Evolutionary conservation across 2,329 filamentous ascomycete genomes (phyloP).

Genomic region (Aspergillus sp.): DNA sequence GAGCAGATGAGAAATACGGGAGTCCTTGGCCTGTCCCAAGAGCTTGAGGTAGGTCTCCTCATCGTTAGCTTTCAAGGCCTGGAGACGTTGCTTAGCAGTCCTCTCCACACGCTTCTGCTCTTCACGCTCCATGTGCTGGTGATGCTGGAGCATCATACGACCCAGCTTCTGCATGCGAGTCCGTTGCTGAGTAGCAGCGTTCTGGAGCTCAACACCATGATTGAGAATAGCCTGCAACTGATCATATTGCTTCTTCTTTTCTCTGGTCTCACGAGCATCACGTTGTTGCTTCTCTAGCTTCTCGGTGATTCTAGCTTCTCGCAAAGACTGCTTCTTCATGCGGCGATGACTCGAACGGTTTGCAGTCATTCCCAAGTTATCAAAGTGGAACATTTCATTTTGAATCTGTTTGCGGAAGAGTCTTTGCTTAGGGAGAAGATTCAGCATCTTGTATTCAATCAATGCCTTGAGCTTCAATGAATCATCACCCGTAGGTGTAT

Average conservation of each 20-base stretch:
- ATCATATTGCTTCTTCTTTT: constrained; percentile 95
- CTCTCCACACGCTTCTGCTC: constrained; percentile 97
- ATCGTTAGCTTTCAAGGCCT: constrained; percentile 97
- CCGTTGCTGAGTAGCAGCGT: constrained; percentile 61
- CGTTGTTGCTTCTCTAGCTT: constrained; percentile 99
- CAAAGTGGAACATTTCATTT: constrained; percentile 88
- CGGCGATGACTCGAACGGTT: constrained; percentile 87
- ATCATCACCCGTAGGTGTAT: constrained; percentile 68
- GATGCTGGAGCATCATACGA: constrained; percentile 80
- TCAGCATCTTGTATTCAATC: constrained; percentile 91
- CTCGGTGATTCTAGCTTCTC: constrained; percentile 94
- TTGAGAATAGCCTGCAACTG: constrained; percentile 82
- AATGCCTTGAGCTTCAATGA: constrained; percentile 81
- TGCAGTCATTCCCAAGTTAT: constrained; percentile 94
- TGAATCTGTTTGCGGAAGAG: constrained; percentile 81
- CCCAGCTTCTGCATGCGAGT: constrained; percentile 80
- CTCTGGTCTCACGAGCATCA: constrained; percentile 88
- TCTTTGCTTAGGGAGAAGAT: constrained; percentile 82
- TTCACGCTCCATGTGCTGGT: constrained; percentile 97
- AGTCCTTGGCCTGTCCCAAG: constrained; percentile 97
- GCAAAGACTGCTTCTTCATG: constrained; percentile 94
- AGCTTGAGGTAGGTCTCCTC: constrained; percentile 98
- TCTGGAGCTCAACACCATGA: constrained; percentile 73
- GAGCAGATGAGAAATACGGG: constrained; percentile 94
- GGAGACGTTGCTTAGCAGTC: constrained; percentile 98